Percentiles rank a stretch among this genome's conserved stretches.
Evolutionary conservation across 805 yeast species (phyloP).

Genomic region (Tetrapisispora taiwanensis): DNA sequence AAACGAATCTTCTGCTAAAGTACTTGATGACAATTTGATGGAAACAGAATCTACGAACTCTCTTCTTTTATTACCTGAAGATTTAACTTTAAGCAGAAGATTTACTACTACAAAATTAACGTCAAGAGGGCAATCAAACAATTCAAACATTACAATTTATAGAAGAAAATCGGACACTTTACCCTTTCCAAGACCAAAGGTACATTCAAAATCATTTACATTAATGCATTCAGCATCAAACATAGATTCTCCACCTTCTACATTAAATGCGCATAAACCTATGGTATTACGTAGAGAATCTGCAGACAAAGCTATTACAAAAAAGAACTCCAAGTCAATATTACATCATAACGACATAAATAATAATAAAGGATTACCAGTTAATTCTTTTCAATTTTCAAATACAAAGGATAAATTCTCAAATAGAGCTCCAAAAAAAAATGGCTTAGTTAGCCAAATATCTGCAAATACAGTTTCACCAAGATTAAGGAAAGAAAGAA

Average conservation of each 20-base stretch:
- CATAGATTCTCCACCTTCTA: not conserved
- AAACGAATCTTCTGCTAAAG: not conserved
- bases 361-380: not conserved
- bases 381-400: not conserved
- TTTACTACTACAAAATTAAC: constrained; percentile 6
- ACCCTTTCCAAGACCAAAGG: not conserved
- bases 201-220: constrained; percentile 1
- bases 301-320: not conserved
- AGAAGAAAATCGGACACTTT: constrained; percentile 4
- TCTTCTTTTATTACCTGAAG: constrained; percentile 13
- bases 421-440: not conserved
- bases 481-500: not conserved
- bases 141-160: not conserved
- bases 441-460: not conserved
- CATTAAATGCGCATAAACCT: not conserved
- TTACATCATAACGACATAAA: not conserved
- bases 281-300: not conserved
- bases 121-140: not conserved
- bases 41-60: constrained; percentile 18
- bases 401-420: not conserved
- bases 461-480: not conserved
- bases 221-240: not conserved
- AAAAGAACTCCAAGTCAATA: not conserved
- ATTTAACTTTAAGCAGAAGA: constrained; percentile 5
- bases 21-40: constrained; percentile 17